A percentile compares a stretch with the other conserved stretches of the same genome.
These are phyloP conservation scores for Starmerella potacharoeniae DNA, from an alignment of 805 yeast species.

Conservation along the genomic window DNA sequence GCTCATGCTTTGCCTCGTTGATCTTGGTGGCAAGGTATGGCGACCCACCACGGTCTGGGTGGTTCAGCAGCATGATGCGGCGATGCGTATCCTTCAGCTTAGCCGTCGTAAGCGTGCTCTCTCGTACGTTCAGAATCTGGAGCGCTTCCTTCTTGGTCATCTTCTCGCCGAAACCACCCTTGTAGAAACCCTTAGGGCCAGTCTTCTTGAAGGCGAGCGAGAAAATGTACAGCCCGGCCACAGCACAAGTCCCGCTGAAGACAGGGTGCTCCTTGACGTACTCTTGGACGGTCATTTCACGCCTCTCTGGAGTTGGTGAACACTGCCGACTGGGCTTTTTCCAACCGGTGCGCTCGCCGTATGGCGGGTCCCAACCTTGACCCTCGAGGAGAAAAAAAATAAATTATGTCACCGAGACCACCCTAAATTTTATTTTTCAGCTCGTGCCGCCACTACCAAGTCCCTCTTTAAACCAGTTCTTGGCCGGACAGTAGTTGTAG, in stretches of 20 bases:
- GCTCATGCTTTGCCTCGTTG: constrained; percentile 71
- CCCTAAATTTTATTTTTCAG: neutral
- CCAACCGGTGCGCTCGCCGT: constrained; percentile 1
- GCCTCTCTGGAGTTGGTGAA: neutral
- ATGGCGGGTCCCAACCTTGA: neutral
- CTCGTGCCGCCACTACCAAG: neutral
- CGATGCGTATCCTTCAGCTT: constrained; percentile 61
- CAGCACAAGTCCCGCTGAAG: constrained; percentile 56
- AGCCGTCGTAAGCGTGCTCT: constrained; percentile 29
- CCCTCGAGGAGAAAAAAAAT: neutral
- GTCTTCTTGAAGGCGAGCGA: constrained; percentile 26
- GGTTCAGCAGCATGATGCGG: constrained; percentile 65
- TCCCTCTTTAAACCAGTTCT: neutral
- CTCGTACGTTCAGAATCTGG: constrained; percentile 58
- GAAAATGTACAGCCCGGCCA: constrained; percentile 35
- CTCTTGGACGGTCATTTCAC: constrained; percentile 17
- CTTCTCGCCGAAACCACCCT: constrained; percentile 87
- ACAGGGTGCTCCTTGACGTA: constrained; percentile 52
- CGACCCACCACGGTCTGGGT: constrained; percentile 85
- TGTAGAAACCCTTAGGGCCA: constrained; percentile 61
- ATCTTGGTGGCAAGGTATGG: constrained; percentile 72
- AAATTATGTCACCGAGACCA: neutral
- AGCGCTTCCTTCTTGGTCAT: constrained; percentile 85
- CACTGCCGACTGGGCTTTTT: neutral
- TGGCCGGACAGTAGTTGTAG: neutral